Base-by-base conservation (phyloP, 139 green algal genomes). In the Gonium pectorale region DNA sequence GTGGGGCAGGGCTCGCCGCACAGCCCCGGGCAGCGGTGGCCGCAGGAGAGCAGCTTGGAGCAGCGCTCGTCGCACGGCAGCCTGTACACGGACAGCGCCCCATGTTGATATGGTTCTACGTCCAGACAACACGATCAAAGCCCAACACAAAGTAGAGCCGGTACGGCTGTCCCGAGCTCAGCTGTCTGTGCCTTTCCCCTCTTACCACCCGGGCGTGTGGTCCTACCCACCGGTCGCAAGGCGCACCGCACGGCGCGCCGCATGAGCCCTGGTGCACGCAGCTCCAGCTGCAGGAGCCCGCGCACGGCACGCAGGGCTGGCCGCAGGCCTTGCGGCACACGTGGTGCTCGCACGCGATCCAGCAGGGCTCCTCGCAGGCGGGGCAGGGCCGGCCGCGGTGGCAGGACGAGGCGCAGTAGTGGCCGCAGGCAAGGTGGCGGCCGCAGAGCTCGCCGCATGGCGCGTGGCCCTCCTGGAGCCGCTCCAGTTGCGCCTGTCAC, bases 1-100 rank as follows among this genome's bases (percentile, higher is more conserved):
- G 80, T 67, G n/a, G 75, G 75, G 67, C 80, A 86, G 27, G 24
- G 27, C 67, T 86, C 80, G 11, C 80, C 80, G 37, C 80, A 86
- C 67, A 86, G 80, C 37, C 80, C 80, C 1, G 80, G 80, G 80
- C 80, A 86, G 67, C 80, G 80, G 67, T 86, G 80, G 38, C 80
- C 80, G 52, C 80, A 86, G 37, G 37, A 5, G 46, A 79, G 80
- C 51, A 2, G 33, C 21, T 8, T 9, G 22, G 0, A 3, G 80
- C 93, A 96, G 44, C 93, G 87, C 73, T 79, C 26, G 83, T 96
- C 89, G 88, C 93, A 96, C n/a, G 91, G 93, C 49, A 94, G 85
- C 68, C 93, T 90, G 79, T n/a, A n/a, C n/a, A n/a, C n/a, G n/a
- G n/a, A n/a, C n/a, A n/a, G n/a, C n/a, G n/a, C n/a, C n/a, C n/a